Evolutionary conservation across 2,329 filamentous ascomycete species (phyloP).

Genomic region (Alternaria brassicae): DNA sequence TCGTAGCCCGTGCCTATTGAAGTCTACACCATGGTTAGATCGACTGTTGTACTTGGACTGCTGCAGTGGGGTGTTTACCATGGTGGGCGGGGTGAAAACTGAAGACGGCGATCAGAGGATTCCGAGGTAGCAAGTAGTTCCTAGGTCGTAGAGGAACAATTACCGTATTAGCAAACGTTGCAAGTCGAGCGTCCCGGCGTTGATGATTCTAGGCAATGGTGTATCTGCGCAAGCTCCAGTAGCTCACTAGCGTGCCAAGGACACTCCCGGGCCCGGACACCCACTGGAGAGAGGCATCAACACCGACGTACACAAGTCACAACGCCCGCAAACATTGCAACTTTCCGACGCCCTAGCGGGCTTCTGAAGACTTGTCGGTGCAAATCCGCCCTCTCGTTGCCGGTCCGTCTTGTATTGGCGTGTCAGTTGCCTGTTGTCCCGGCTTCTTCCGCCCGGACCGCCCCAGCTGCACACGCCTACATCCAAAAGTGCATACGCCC

Average conservation of each 20-base stretch:
- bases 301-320: not conserved
- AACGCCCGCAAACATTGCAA: not conserved
- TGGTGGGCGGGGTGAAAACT: constrained; percentile 22
- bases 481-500: constrained; percentile 34
- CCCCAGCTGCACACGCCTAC: constrained; percentile 37
- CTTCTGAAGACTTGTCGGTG: not conserved
- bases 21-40: constrained; percentile 66
- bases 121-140: not conserved
- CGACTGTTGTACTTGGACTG: constrained; percentile 7
- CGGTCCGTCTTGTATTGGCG: not conserved
- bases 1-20: constrained; percentile 99
- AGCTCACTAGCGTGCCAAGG: constrained; percentile 26
- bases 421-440: constrained; percentile 7
- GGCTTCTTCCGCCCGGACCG: constrained; percentile 27
- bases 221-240: constrained; percentile 39
- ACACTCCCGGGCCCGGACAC: not conserved
- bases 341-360: not conserved
- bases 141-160: not conserved
- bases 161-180: not conserved
- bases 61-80: constrained; percentile 34
- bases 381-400: not conserved
- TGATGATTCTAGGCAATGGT: constrained; percentile 42
- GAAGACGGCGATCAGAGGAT: not conserved
- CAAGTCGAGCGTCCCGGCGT: constrained; percentile 14
- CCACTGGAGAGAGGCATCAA: not conserved